These are phyloP conservation scores for Toxoplasma gondii DNA, from an alignment of 169 alveolate species.

Conservation along the genomic window DNA sequence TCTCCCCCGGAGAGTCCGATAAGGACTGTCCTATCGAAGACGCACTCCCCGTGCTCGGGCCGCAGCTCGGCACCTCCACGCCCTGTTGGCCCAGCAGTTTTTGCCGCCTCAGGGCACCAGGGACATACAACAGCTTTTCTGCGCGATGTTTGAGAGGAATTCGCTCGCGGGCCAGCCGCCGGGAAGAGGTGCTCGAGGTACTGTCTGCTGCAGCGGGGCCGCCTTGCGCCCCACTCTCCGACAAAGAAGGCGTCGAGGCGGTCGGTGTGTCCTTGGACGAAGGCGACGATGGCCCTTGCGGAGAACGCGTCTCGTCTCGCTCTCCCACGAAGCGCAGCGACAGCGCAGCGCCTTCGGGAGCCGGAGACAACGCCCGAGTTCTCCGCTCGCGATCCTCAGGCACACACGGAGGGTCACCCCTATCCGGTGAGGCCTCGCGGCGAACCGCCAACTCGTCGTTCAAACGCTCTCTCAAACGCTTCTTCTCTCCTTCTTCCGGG, in stretches of 20 bases:
- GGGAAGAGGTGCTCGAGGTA: conserved; percentile 19
- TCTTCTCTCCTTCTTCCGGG: too few relatives aligned
- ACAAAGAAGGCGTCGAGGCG: neutral
- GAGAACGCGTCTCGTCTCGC: neutral
- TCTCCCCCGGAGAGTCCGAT: neutral
- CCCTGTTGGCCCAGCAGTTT: conserved; percentile 52
- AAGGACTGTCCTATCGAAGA: neutral
- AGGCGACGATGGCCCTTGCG: neutral
- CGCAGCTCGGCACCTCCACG: neutral
- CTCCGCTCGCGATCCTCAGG: too few relatives aligned
- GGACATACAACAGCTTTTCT: conserved; percentile 65
- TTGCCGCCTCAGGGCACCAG: conserved; percentile 66
- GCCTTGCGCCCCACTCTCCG: neutral
- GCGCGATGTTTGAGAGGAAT: conserved; percentile 61
- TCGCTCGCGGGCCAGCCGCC: conserved; percentile 24
- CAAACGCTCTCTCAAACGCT: too few relatives aligned
- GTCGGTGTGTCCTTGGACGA: neutral
- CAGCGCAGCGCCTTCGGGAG: too few relatives aligned
- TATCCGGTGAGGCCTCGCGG: too few relatives aligned
- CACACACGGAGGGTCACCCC: too few relatives aligned
- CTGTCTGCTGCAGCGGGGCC: neutral
- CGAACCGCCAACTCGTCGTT: too few relatives aligned
- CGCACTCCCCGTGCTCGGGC: neutral
- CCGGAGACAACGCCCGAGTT: too few relatives aligned
- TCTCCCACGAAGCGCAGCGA: neutral